Percentiles rank a stretch among this genome's conserved stretches.
phyloP scores from a whole-genome alignment of 192 early-diverging fungal genomes.

The Backusella psychrophila region DNA sequence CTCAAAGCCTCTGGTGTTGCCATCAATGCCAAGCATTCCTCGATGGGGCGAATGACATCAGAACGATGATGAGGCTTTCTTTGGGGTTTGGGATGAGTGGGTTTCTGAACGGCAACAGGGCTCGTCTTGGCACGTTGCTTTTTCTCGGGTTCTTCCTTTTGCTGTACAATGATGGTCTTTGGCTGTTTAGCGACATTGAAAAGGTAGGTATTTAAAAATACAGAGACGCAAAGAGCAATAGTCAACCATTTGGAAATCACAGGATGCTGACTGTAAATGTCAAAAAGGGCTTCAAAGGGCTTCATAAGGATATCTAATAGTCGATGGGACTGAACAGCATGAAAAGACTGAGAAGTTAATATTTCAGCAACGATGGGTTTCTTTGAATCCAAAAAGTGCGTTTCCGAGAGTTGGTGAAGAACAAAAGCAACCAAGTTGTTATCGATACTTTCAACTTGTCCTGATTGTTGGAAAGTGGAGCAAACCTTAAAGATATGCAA shows the following conservation, averaged over 20 bases:
- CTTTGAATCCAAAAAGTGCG: slow-evolving; percentile 36
- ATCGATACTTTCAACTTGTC: slow-evolving; percentile 35
- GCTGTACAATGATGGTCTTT: slow-evolving; percentile 27
- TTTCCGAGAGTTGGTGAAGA: slow-evolving; percentile 38
- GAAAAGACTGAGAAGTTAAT: slow-evolving; percentile 48
- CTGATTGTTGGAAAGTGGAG: slow-evolving; percentile 45
- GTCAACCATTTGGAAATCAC: slow-evolving; percentile 57
- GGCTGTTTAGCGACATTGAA: slow-evolving; percentile 60
- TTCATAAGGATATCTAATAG: not conserved
- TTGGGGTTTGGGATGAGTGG: not conserved
- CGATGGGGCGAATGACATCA: slow-evolving; percentile 37
- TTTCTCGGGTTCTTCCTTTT: not conserved
- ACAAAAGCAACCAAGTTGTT: slow-evolving; percentile 38
- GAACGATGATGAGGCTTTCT: slow-evolving; percentile 11
- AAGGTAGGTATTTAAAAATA: slow-evolving; percentile 57
- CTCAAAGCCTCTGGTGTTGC: slow-evolving; percentile 47
- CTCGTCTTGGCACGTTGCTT: not conserved
- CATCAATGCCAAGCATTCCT: slow-evolving; percentile 43
- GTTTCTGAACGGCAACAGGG: slow-evolving; percentile 14
- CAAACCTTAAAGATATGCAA: slow-evolving; percentile 64
- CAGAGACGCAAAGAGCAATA: slow-evolving; percentile 43
- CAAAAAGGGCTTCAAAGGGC: slow-evolving; percentile 41
- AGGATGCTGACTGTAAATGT: slow-evolving; percentile 53
- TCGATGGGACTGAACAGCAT: slow-evolving; percentile 14
- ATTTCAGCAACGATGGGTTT: slow-evolving; percentile 52